Conservation (phyloP, 208 protist genomes). For the Leishmania aethiopica region DNA sequence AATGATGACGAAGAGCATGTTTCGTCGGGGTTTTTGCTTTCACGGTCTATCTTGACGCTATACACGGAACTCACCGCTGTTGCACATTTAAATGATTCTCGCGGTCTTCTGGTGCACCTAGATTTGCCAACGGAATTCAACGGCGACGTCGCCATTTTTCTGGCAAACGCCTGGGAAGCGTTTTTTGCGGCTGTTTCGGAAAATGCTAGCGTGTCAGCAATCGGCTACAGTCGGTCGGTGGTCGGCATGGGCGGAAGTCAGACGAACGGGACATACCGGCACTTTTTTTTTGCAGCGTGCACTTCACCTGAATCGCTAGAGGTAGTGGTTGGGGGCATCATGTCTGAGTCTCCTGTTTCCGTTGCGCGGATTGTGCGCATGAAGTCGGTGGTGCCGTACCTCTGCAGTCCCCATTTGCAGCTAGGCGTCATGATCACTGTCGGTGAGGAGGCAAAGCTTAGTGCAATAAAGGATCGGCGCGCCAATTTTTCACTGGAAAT, state of each 20-base stretch:
- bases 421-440: slow-evolving; percentile 67
- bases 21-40: slow-evolving; percentile 71
- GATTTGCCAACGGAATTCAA: slow-evolving; percentile 54
- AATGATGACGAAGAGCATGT: slow-evolving; percentile 19
- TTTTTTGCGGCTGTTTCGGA: slow-evolving; percentile 54
- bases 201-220: slow-evolving; percentile 40
- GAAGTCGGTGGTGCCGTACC: slow-evolving; percentile 62
- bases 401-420: slow-evolving; percentile 53
- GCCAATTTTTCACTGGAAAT: slow-evolving; percentile 45
- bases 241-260: slow-evolving; percentile 27
- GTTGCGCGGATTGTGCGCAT: slow-evolving; percentile 43
- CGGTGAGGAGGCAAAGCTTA: slow-evolving; percentile 57
- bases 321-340: slow-evolving; percentile 6
- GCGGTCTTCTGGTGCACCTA: slow-evolving; percentile 60
- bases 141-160: slow-evolving; percentile 39
- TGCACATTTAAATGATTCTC: slow-evolving; percentile 50
- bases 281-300: slow-evolving; percentile 78
- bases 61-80: slow-evolving; percentile 42
- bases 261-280: slow-evolving; percentile 47
- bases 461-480: slow-evolving; percentile 30
- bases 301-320: slow-evolving; percentile 18
- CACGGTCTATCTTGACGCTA: slow-evolving; percentile 54
- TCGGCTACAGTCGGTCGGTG: slow-evolving; percentile 63
- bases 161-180: slow-evolving; percentile 58
- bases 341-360: slow-evolving; percentile 21